Percentiles rank a stretch among this genome's conserved stretches.
Evolutionary conservation across 352 stramenopile species (phyloP).

Genomic region (Phytopythium montanum): DNA sequence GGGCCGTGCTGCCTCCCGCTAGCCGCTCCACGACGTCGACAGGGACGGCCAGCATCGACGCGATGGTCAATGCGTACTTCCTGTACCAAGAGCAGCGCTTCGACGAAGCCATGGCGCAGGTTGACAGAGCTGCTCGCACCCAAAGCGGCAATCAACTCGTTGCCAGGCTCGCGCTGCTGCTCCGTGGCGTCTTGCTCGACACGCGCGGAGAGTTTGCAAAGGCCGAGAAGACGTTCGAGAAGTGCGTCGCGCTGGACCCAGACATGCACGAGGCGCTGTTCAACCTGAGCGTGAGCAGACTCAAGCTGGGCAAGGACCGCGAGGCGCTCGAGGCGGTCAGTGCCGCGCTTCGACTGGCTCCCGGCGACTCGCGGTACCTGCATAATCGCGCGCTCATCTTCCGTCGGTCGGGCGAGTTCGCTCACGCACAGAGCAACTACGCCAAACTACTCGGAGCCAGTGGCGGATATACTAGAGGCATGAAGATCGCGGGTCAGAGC

Average conservation of each 20-base stretch:
- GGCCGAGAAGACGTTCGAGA: constrained; percentile 48
- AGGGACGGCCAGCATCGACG: not conserved
- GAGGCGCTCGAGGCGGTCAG: constrained; percentile 33
- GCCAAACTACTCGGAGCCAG: constrained; percentile 16
- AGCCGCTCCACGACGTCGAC: not conserved
- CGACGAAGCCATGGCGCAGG: constrained; percentile 51
- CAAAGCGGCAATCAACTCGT: constrained; percentile 48
- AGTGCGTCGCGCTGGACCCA: constrained; percentile 37
- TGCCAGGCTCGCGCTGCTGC: constrained; percentile 55
- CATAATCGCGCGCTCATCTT: constrained; percentile 54
- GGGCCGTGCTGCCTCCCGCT: constrained; percentile 17
- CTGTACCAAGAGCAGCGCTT: constrained; percentile 56
- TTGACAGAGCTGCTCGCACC: constrained; percentile 43
- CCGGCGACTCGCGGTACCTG: constrained; percentile 42
- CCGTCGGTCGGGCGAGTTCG: constrained; percentile 45
- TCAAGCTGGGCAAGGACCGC: constrained; percentile 46
- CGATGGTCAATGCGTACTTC: constrained; percentile 36
- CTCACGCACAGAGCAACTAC: constrained; percentile 47
- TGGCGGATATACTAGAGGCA: not conserved
- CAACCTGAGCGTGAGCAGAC: constrained; percentile 44
- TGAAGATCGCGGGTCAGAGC: not conserved
- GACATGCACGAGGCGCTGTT: constrained; percentile 62
- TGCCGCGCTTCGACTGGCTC: constrained; percentile 32
- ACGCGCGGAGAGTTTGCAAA: constrained; percentile 31
- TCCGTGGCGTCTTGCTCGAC: constrained; percentile 59